Evolutionary conservation across 257 asterid species (phyloP), one percentile per base, ranked within the genome.

Genomic region (Przewalskia tangutica): DNA sequence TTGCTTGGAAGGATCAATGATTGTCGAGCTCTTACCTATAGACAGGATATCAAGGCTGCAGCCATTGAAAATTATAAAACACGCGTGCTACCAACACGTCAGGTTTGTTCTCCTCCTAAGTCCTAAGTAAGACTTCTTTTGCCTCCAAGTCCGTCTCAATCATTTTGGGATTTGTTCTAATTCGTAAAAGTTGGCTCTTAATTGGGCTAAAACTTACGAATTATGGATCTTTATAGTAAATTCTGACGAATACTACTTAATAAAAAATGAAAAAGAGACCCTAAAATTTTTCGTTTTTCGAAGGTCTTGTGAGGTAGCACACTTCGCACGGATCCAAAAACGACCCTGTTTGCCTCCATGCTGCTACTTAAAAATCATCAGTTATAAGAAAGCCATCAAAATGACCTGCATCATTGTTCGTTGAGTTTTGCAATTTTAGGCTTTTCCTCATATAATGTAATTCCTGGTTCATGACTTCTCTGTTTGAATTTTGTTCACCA

Each of bases 1-100:
- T 89, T 96, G 82, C 89, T 87, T 82, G 98, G 98, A 64, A 92
- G 99, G 92, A 88, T 95, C 81, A 95, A 91, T 2, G 98, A 95
- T 80, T 91, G 98, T 46, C 93, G 96, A 51, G 97, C 97, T 56
- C 86, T 94, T 82, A 91, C 95, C 12, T 86, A 91, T 56, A 89
- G 99, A 77, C 98, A 94, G 87, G 98, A 96, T 81, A 85, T 96
- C 80, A 91, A 89, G 88, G 97, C 93, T 17, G 87, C 88, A 3
- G 67, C 82, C 64, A 83, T 96, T 53, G 91, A 90, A 82, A 76
- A 82, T 11, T 94, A 91, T 89, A 93, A 90, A 83, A 88, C 92
- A 18, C 89, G 92, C 50, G 68, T 86, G 42, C 95, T 96, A 86
- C 98, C 99, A 42, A 96, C 99, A 0, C 99, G 82, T 68, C 98